phyloP scores from a whole-genome alignment of 169 alveolate genomes.

The Plasmodium coatneyi region DNA sequence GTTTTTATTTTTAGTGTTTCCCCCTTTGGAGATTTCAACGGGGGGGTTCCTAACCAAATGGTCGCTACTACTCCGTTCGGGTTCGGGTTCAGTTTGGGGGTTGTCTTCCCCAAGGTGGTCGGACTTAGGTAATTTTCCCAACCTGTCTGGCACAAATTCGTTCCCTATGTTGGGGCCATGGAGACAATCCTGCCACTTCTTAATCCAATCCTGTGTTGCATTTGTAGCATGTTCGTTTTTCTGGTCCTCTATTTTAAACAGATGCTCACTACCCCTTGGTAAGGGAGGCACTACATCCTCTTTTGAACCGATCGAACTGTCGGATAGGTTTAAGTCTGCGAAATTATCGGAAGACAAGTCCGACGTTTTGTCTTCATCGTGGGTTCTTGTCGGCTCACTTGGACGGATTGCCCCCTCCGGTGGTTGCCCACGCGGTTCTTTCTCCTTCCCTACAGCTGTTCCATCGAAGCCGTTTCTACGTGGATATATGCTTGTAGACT shows the following conservation, averaged over 20 bases:
- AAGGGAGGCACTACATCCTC: neutral
- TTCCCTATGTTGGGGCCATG: neutral
- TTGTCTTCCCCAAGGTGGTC: neutral
- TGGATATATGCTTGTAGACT: neutral
- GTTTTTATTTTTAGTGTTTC: neutral
- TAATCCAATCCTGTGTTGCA: neutral
- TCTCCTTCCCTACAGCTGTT: neutral
- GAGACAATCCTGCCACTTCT: neutral
- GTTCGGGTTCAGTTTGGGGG: neutral
- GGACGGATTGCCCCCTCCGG: neutral
- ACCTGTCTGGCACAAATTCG: neutral
- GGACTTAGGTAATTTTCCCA: neutral
- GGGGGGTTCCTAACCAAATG: neutral
- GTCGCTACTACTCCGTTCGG: neutral
- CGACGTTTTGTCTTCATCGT: neutral
- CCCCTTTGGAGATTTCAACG: neutral
- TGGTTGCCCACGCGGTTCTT: neutral
- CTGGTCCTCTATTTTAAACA: slow-evolving; percentile 16
- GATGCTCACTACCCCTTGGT: slow-evolving; percentile 17
- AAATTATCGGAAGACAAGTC: slow-evolving; percentile 16
- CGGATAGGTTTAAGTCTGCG: slow-evolving; percentile 34
- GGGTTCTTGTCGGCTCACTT: neutral
- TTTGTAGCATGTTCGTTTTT: slow-evolving; percentile 28
- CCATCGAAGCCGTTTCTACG: neutral
- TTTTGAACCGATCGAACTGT: slow-evolving; percentile 40